Evolutionary conservation across 1,139 yeast genomes (phyloP).

Genomic region (Taphrina confusa): DNA sequence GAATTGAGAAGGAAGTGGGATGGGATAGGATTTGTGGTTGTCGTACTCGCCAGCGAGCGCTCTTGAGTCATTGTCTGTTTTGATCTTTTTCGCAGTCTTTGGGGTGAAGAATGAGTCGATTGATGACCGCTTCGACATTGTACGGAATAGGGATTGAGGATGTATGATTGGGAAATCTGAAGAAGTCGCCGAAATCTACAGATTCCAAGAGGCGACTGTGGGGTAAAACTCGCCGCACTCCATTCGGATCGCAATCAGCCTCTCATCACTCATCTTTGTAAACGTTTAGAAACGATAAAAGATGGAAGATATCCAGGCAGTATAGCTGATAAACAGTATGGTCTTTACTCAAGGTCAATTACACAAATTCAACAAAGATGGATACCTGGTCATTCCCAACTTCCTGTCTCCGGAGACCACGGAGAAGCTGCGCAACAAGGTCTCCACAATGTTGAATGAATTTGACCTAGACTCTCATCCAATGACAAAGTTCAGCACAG

Average conservation of each 20-base stretch:
- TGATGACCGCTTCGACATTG: conserved; percentile 15
- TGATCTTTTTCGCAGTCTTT: neutral
- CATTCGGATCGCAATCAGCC: no score
- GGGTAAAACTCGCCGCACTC: no score
- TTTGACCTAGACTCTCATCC: conserved; percentile 67
- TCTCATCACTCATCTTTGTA: no score
- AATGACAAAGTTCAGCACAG: conserved; percentile 67
- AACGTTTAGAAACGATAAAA: no score
- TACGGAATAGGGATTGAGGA: no score
- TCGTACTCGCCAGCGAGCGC: neutral
- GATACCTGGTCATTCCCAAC: conserved; percentile 62
- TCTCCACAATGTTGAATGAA: conserved; percentile 53
- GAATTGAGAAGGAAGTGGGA: conserved; percentile 10
- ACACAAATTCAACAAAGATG: conserved; percentile 55
- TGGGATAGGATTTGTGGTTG: conserved; percentile 23
- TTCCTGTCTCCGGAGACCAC: conserved; percentile 55
- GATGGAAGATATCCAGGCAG: no score
- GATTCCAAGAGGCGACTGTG: no score
- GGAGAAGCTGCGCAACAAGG: conserved; percentile 49
- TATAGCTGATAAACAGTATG: no score
- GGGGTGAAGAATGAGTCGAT: conserved; percentile 4
- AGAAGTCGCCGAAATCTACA: no score
- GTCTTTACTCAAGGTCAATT: conserved; percentile 42
- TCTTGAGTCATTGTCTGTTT: neutral
- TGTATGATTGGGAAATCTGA: no score